These are phyloP conservation scores for Cardiospermum halicacabum DNA, from an alignment of 345 rosid species.

Conservation along the genomic window DNA sequence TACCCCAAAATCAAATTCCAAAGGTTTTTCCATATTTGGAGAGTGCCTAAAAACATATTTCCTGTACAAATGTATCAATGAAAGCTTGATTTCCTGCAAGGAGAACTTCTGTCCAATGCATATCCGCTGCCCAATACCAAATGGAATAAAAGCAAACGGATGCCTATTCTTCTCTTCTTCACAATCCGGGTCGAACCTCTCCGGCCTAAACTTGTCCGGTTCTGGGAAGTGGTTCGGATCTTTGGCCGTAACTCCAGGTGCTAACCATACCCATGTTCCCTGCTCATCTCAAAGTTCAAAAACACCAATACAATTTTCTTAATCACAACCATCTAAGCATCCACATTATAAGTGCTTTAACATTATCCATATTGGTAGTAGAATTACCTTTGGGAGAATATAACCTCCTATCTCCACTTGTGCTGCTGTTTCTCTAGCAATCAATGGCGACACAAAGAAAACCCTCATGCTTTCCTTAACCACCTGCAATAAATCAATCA, in stretches of 20 bases:
- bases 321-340: too few relatives aligned
- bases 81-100: constrained; percentile 71
- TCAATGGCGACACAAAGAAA: constrained; percentile 75
- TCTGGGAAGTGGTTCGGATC: constrained; percentile 87
- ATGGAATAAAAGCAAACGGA: constrained; percentile 79
- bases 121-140: constrained; percentile 90
- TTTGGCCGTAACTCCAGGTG: constrained; percentile 77
- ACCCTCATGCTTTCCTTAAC: constrained; percentile 84
- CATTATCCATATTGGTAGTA: constrained; percentile 8
- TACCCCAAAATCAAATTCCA: constrained; percentile 70
- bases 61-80: constrained; percentile 63
- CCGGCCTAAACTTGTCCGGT: constrained; percentile 80
- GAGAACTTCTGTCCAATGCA: constrained; percentile 86
- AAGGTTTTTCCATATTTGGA: constrained; percentile 73
- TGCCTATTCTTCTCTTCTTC: constrained; percentile 84
- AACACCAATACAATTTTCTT: neutral
- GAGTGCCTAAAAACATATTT: constrained; percentile 65
- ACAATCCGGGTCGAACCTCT: constrained; percentile 69
- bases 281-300: constrained; percentile 16
- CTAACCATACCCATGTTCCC: constrained; percentile 98
- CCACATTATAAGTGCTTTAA: neutral
- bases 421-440: constrained; percentile 77
- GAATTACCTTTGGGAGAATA: constrained; percentile 86
- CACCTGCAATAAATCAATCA: constrained; percentile 40
- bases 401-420: constrained; percentile 82